Conservation (phyloP, 2,329 filamentous ascomycete species). For the Aspergillus novoparasiticus region DNA sequence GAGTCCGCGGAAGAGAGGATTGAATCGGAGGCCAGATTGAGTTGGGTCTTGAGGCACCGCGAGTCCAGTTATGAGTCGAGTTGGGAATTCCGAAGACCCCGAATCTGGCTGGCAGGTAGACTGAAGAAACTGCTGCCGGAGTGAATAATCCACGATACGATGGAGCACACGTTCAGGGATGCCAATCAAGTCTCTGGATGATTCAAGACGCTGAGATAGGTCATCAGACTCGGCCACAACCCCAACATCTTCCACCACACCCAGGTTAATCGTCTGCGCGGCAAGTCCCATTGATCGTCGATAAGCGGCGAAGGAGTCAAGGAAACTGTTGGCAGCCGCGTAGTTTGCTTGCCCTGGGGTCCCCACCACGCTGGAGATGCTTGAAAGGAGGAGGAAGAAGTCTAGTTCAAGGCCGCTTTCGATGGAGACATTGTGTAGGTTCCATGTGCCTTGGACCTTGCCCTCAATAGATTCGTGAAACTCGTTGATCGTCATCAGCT, state of each 20-base stretch:
- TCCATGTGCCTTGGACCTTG: conserved; percentile 36
- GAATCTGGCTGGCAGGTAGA: background rate
- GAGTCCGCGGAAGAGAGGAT: conserved; percentile 7
- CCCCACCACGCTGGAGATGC: conserved; percentile 26
- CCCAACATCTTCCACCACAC: conserved; percentile 34
- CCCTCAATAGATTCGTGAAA: conserved; percentile 32
- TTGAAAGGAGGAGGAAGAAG: conserved; percentile 29
- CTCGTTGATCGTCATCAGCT: conserved; percentile 35
- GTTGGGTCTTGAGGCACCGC: conserved; percentile 8
- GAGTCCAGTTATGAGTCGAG: conserved; percentile 12
- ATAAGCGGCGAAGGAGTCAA: conserved; percentile 23
- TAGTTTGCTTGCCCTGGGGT: conserved; percentile 28
- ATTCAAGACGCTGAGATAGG: conserved; percentile 1
- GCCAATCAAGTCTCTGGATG: background rate
- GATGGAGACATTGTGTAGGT: conserved; percentile 25
- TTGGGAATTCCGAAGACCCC: background rate
- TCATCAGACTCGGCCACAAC: conserved; percentile 17
- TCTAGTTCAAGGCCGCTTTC: conserved; percentile 10
- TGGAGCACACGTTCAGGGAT: conserved; percentile 8
- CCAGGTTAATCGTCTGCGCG: conserved; percentile 30
- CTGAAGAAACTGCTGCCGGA: background rate
- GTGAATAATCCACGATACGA: conserved; percentile 5
- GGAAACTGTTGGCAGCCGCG: conserved; percentile 27
- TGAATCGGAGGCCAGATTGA: conserved; percentile 7
- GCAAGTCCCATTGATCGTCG: conserved; percentile 15